Evolutionary conservation across 495 filamentous ascomycete species (phyloP), one percentile per base, ranked within the genome.

Genomic region (Sordaria brevicollis): DNA sequence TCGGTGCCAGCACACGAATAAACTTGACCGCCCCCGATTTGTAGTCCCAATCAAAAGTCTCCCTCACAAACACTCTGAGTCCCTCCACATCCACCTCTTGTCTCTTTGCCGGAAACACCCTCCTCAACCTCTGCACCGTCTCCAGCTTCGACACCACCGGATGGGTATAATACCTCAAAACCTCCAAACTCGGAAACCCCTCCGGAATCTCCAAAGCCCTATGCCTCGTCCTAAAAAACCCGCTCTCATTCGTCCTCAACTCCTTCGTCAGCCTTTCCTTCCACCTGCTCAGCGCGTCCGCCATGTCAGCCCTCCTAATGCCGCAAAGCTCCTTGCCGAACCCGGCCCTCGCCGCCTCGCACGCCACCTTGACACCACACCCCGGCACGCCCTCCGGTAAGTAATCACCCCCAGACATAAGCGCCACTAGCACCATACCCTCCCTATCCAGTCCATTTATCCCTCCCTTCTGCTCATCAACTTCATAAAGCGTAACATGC

Each of bases 371-470:
- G 67, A 91, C 87, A 10, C 96, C 96, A 73, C 93, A 97, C 41
- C 90, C 89, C 0, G 92, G 89, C 19, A 99, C 89, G 0, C 96
- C 96, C 67, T 92, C 92, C 2, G 95, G 93, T 10, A 94, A 80
- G 74, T 99, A 99, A 78, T 99, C 96, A 7, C 95, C 95, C 10
- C 96, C 95, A 75, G 93, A 97, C 85, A 99, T 94, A 77, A 99
- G 82, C 1, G 96, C 96, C 38, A 99, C 89, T 15, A 99, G 77
- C 39, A 98, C 89, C 94, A 99, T 97, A 2, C 93, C 95, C 68
- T 93, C 87, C 49, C 89, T 85, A 73, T 93, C 90, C 33, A 99
- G 80, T 6, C 88, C 88, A 10, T 78, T 81, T 0, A 76, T 81
- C 3, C 78, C 80, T 75, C 88, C 76, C 7, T 84, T 80, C 73